Base-by-base conservation (phyloP, 768 basidiomycete genomes). In the Pisolithus orientalis region DNA sequence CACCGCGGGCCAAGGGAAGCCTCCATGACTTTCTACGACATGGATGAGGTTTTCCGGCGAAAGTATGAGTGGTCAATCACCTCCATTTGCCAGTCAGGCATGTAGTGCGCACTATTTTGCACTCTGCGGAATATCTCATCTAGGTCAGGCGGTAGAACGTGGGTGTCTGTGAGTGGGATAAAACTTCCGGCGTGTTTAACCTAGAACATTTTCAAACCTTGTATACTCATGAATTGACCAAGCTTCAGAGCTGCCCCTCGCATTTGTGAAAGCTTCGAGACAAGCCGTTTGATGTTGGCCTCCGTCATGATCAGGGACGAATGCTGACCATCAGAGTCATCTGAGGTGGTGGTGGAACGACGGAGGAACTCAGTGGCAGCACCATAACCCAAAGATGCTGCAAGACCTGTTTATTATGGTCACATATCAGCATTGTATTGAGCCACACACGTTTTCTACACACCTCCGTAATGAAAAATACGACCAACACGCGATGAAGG, bases 71-170 rank as follows among this genome's bases (percentile, higher is more conserved):
- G 39, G 9, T 27, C 5, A 63, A 70, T 17, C 14, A 91, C 94
- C 80, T 94, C 89, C 84, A 97, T 88, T 65, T 99, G 95, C 88
- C 89, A 94, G 59, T 95, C 87, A 0, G 95, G 95, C 95, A 99
- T 99, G 65, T 97, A 97, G 67, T 99, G 92, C 1, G 95, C 95
- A 59, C 87, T 84, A 58, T 95, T 90, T 64, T 98, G 95, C 0
- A 99, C 94, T 28, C 87, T 75, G 47, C 92, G 80, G 59, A 99
- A 84, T 29, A 99, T 87, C 50, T 80, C 78, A 62, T 97, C 94
- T 3, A 97, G 70, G 57, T 95, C 92, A 0, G 87, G 80, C 0
- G 94, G 90, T 2, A 99, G 75, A 37, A 90, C 72, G 56, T 95
- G 87, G 0, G 92, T 89, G 66, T 99, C 95, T 97, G 44, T 8